Evolutionary conservation across 1,284 basidiomycete genomes (phyloP), one percentile per base, ranked within the genome.

Genomic region (Ganoderma lucidum): DNA sequence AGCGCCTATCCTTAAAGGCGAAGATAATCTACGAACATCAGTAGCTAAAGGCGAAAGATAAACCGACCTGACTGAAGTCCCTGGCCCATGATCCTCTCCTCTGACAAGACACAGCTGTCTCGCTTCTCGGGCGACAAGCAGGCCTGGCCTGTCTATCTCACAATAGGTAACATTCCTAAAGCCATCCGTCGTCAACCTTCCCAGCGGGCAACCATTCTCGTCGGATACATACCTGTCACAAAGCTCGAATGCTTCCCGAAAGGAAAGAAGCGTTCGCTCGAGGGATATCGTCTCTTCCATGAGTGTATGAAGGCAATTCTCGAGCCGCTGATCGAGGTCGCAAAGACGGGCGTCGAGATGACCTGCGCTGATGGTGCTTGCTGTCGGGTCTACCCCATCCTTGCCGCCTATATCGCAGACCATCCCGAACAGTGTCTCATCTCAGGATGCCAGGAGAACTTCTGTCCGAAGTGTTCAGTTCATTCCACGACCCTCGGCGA

Each of bases 361-460:
- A 61, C 70, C 1, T 83, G 83, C 53, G 74, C 79, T 0, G 39
- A 0, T 44, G 42, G 42, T 17, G 12, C 5, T 14, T 5, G 19
- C 9, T 19, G 17, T 6, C 17, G 19, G 3, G 73, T 81, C 14
- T 80, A 71, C 64, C 82, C 81, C 0, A 77, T 84, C 45, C 73
- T 85, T 2, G 81, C 81, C 0, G 82, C 82, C 0, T 84, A 84
- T 63, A 73, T 84, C n/a, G 80, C 81, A 6, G 83, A 86, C 70
- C 82, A 83, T 67, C 84, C 83, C 0, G 83, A 87, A 68, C 85
- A 85, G 64, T 76, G 73, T 37, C 67, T 79, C 0, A 69, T 78
- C 0, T 61, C 76, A 12, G 71, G 73, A 53, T 74, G 71, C 39
- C n/a, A 70, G 56, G 74, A 77, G 65, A 73, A 70, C 62, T 62